Evolutionary conservation across 2,329 filamentous ascomycete species (phyloP).

Genomic region (Colletotrichum horii): DNA sequence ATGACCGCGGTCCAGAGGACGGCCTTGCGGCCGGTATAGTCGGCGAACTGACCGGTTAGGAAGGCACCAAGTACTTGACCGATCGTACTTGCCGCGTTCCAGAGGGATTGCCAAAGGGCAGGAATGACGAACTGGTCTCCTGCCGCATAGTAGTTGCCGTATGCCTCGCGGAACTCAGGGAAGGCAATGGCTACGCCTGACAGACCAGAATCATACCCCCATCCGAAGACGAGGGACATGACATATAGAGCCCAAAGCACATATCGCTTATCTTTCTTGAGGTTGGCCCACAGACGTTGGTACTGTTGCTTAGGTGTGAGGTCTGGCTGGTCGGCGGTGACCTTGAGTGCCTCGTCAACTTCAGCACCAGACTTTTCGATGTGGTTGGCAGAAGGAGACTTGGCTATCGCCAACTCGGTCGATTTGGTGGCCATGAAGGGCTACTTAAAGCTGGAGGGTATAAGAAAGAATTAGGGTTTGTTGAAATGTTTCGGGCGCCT

Average conservation of each 20-base stretch:
- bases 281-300: slow-evolving; percentile 29
- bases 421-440: not conserved
- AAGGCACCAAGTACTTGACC: slow-evolving; percentile 33
- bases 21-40: slow-evolving; percentile 25
- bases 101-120: slow-evolving; percentile 40
- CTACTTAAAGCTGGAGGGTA: not conserved
- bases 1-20: slow-evolving; percentile 28
- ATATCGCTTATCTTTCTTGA: slow-evolving; percentile 31
- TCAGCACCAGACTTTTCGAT: not conserved
- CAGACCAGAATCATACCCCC: slow-evolving; percentile 39
- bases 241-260: slow-evolving; percentile 32
- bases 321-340: not conserved
- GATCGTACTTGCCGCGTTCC: slow-evolving; percentile 41
- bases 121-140: slow-evolving; percentile 36
- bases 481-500: not conserved
- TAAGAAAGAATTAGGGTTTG: not conserved
- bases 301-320: slow-evolving; percentile 31
- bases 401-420: not conserved
- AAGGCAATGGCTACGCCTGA: slow-evolving; percentile 40
- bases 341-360: not conserved
- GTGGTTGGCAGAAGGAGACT: not conserved
- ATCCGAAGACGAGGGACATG: slow-evolving; percentile 38
- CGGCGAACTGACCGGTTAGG: slow-evolving; percentile 29
- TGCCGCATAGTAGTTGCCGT: slow-evolving; percentile 35
- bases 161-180: slow-evolving; percentile 36